Evolutionary conservation across 768 basidiomycete species (phyloP).

Genomic region (Amanita inopinata): DNA sequence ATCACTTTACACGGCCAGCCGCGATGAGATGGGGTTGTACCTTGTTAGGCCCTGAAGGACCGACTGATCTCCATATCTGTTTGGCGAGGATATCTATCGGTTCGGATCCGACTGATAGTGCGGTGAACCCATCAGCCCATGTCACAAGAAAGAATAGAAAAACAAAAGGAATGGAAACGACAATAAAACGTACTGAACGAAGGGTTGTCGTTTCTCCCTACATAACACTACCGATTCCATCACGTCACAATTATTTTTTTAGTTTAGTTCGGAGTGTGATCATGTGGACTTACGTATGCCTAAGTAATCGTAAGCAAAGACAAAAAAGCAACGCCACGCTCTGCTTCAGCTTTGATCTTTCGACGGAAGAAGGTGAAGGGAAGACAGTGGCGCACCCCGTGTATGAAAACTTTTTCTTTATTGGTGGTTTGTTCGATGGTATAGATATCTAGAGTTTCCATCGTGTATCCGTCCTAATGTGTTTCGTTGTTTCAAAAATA

Average conservation of each 20-base stretch:
- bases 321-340: neutral
- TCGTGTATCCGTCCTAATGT: slow-evolving; percentile 81
- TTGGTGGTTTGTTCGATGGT: slow-evolving; percentile 38
- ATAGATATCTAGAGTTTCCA: slow-evolving; percentile 70
- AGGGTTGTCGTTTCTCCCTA: slow-evolving; percentile 79
- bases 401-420: slow-evolving; percentile 44
- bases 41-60: slow-evolving; percentile 89
- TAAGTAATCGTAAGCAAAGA: slow-evolving; percentile 17
- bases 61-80: slow-evolving; percentile 64
- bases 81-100: slow-evolving; percentile 58
- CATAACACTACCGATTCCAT: slow-evolving; percentile 89
- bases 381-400: slow-evolving; percentile 30
- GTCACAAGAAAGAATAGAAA: neutral
- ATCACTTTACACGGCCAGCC: neutral
- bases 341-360: neutral
- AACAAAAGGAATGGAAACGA: neutral
- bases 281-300: slow-evolving; percentile 37
- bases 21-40: slow-evolving; percentile 25
- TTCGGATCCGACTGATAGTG: slow-evolving; percentile 65
- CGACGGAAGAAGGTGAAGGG: neutral
- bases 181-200: slow-evolving; percentile 61
- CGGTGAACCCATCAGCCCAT: neutral
- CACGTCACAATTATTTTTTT: too few relatives aligned
- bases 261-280: neutral
- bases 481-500: too few relatives aligned